A percentile compares a stretch with the other conserved stretches of the same genome.
Conservation (phyloP, 306 rosid species). For the Citrullus colocynthis region DNA sequence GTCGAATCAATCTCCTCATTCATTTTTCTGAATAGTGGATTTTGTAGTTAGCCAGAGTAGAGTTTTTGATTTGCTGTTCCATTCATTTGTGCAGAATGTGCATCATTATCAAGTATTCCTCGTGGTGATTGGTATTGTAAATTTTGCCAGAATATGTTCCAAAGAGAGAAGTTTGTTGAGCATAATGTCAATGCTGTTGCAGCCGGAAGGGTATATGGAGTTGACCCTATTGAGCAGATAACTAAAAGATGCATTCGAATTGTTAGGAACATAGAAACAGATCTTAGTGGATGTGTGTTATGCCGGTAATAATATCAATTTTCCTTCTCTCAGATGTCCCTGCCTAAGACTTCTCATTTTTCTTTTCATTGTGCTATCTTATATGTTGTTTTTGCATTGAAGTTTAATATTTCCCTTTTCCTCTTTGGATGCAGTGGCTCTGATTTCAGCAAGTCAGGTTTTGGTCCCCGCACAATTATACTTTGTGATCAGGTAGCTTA, state of each 20-base stretch:
- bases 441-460: slow-evolving; percentile 97
- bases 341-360: slow-evolving; percentile 8
- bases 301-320: slow-evolving; percentile 53
- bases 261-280: slow-evolving; percentile 66
- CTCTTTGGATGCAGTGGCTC: slow-evolving; percentile 40
- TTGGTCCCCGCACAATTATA: slow-evolving; percentile 96
- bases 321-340: slow-evolving; percentile 1
- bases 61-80: slow-evolving; percentile 15
- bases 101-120: slow-evolving; percentile 60
- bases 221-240: slow-evolving; percentile 84
- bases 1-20: neutral
- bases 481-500: slow-evolving; percentile 85
- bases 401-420: neutral
- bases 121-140: slow-evolving; percentile 85
- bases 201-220: slow-evolving; percentile 80
- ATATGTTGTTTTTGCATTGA: neutral
- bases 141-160: slow-evolving; percentile 69
- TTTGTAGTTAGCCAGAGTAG: neutral
- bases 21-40: neutral
- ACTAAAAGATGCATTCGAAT: slow-evolving; percentile 85
- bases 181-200: slow-evolving; percentile 78
- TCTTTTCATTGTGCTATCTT: slow-evolving; percentile 3
- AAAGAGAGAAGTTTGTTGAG: slow-evolving; percentile 47
- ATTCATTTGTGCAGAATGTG: slow-evolving; percentile 62
- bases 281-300: slow-evolving; percentile 81